Base-by-base conservation (phyloP, 116 monocot genomes). In the Phalaenopsis hybrid region DNA sequence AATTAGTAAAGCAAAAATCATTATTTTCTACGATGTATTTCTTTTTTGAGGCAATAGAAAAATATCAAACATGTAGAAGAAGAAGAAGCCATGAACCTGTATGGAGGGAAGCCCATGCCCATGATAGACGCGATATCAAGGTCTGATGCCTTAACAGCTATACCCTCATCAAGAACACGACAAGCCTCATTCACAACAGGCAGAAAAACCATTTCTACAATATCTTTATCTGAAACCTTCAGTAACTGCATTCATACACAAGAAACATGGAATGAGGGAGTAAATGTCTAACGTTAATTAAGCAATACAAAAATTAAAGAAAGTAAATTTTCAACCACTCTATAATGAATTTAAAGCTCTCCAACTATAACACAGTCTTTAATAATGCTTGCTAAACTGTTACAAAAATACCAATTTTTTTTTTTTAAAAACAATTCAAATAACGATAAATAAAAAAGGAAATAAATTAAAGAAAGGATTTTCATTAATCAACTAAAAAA, bases 111-210 rank as follows among this genome's bases (percentile, higher is more conserved):
- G 0, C 92, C 92, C 94, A 89, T 92, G 85, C 90, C 92, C 65
- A 94, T 84, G 75, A 92, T 79, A 16, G 91, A 90, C 10, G 90
- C 89, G 84, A 94, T 85, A 20, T 94, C 92, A 10, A 94, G 89
- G 79, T 94, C 89, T 5, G 92, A 89, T 77, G 89, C 87, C 81
- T 89, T 90, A 44, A 85, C 84, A 76, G 88, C 85, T 77, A 94
- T 88, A 48, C 90, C 92, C 77, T 94, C 94, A 68, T 89, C 92
- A 25, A 94, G 87, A 11, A 94, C 92, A 44, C 92, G 88, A 77
- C 94, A 94, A 41, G 94, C 94, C 81, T 94, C 94, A 70, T 92
- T 94, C 46, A 94, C 88, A 46, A 90, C 90, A 25, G 94, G 94
- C 51, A 94, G 87, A 88, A 94, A 92, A 33, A 94, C 83, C 92